Evolutionary conservation across 2,329 filamentous ascomycete species (phyloP), one percentile per base, ranked within the genome.

Genomic region (Neurospora sp.): DNA sequence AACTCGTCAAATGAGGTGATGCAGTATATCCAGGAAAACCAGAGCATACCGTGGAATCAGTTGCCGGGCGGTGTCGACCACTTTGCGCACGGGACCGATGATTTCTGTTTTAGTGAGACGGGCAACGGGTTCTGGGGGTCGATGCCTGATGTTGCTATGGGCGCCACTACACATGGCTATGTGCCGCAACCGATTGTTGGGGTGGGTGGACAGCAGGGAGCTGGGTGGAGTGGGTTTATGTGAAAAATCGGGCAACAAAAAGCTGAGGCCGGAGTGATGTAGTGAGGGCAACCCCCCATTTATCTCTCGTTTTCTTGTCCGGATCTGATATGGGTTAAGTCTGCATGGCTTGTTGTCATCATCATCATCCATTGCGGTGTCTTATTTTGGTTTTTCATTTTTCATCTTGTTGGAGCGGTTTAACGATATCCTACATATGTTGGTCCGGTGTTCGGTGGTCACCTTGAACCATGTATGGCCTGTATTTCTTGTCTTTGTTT

Each of bases 41-140:
- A 78, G 72, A 73, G 70, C 8, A 71, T 74, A 73, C 75, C 76
- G 15, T 78, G 77, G 77, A 72, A 72, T 23, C 70, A 73, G 12
- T 71, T 73, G 11, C 75, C 76, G 0, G 74, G 74, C 2, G 73
- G 74, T 5, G 70, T 77, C n/a, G 74, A 76, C 67, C 73, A 74
- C 36, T 77, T 78, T 39, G 73, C 76, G n/a, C 73, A 76, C 40
- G 75, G 75, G 23, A 70, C 71, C 12, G 73, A 74, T 66, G 69
- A 73, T 28, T n/a, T 72, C 38, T 36, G 68, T 23, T 70, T 71
- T 66, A 19, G 67, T 37, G 74, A 73, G 8, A 70, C 37, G 8
- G 74, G 74, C 40, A 75, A 74, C 39, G 19, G 70, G 12, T 75
- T 74, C n/a, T 75, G 72, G 72, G 72, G 73, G 3, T 38, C 70